Conservation (phyloP, 257 asterid species). For the Solanum medicagineum region DNA sequence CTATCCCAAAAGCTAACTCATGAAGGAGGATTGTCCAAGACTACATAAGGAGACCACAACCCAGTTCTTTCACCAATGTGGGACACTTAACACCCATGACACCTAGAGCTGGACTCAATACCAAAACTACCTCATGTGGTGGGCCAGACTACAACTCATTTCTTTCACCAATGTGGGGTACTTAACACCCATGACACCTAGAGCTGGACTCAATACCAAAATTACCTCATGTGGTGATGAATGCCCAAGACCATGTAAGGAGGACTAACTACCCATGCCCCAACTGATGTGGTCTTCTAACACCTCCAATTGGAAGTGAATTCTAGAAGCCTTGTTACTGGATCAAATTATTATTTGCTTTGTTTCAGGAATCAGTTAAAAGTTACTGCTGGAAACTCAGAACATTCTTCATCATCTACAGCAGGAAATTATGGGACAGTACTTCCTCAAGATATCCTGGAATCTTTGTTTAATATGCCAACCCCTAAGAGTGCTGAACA, state of each 20-base stretch:
- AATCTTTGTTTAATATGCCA: constrained; percentile 80
- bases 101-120: neutral
- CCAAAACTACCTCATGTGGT: neutral
- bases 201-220: neutral
- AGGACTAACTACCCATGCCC: neutral
- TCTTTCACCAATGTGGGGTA: neutral
- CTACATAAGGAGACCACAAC: neutral
- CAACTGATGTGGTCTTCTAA: neutral
- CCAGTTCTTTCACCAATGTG: neutral
- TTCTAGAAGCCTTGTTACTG: neutral
- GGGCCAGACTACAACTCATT: neutral
- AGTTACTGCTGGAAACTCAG: constrained; percentile 17
- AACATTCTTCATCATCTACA: constrained; percentile 20
- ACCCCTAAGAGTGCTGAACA: constrained; percentile 64
- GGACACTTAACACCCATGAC: neutral
- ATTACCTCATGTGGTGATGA: neutral
- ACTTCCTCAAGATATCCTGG: constrained; percentile 68
- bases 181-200: neutral
- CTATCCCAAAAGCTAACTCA: neutral
- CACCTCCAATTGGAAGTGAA: neutral
- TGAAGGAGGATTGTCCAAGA: neutral
- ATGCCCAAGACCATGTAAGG: neutral
- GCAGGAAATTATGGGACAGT: constrained; percentile 28
- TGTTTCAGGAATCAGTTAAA: constrained; percentile 42
- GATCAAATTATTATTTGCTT: neutral